A percentile compares a stretch with the other conserved stretches of the same genome.
Conservation (phyloP, 2,329 filamentous ascomycete genomes). For the Pyrenophora tritici-repentis region DNA sequence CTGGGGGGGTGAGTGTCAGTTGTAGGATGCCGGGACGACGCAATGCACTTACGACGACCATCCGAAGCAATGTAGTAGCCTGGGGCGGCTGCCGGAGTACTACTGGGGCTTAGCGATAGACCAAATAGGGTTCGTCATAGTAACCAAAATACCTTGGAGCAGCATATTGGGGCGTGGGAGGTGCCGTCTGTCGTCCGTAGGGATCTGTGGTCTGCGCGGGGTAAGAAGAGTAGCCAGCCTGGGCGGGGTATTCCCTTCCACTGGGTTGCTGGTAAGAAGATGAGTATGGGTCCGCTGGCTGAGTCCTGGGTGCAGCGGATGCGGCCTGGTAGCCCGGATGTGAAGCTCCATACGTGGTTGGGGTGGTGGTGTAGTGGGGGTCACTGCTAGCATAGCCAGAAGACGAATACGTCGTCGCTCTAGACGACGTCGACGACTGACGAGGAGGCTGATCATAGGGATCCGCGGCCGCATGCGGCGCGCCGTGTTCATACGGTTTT, state of each 20-base stretch:
- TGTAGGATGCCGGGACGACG: neutral
- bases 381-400: conserved; percentile 31
- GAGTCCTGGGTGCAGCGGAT: conserved; percentile 37
- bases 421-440: conserved; percentile 16
- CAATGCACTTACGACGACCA: conserved; percentile 41
- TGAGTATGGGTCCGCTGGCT: conserved; percentile 40
- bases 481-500: conserved; percentile 31
- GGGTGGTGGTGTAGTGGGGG: conserved; percentile 42
- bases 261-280: conserved; percentile 30
- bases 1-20: conserved; percentile 32
- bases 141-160: conserved; percentile 52
- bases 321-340: conserved; percentile 35
- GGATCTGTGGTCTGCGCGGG: conserved; percentile 36
- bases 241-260: conserved; percentile 29
- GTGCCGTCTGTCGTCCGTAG: conserved; percentile 29
- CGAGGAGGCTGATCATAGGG: conserved; percentile 21
- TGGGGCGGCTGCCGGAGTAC: conserved; percentile 37
- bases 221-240: conserved; percentile 35
- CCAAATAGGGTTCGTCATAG: conserved; percentile 45
- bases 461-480: conserved; percentile 20
- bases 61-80: conserved; percentile 48
- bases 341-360: conserved; percentile 32
- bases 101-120: conserved; percentile 48
- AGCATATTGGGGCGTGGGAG: conserved; percentile 28
- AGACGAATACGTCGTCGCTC: conserved; percentile 22